phyloP scores from a whole-genome alignment of 2,329 filamentous ascomycete species.

The Tetracladium maxilliforme region DNA sequence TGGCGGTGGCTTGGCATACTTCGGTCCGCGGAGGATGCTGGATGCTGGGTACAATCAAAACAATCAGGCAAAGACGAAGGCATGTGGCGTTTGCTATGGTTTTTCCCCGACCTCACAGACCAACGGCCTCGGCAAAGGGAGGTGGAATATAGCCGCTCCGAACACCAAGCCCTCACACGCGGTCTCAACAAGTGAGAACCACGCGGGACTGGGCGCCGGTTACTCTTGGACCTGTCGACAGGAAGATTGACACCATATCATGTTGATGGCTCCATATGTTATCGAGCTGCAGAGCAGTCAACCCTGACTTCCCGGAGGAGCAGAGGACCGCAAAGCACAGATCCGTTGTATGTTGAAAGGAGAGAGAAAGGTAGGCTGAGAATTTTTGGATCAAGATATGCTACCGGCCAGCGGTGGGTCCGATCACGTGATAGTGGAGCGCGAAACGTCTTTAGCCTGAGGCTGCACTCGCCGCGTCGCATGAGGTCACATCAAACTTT shows the following conservation, averaged over 20 bases:
- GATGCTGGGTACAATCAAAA: too few species aligned
- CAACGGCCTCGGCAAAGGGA: slow-evolving; percentile 84
- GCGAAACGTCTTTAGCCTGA: too few species aligned
- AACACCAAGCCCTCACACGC: slow-evolving; percentile 44
- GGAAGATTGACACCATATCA: slow-evolving; percentile 68
- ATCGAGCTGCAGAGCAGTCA: slow-evolving; percentile 79
- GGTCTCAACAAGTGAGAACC: too few species aligned
- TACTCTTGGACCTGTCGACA: slow-evolving; percentile 91
- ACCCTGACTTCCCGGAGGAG: slow-evolving; percentile 63
- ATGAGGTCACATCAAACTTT: too few species aligned
- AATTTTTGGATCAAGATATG: too few species aligned
- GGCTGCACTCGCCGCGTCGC: too few species aligned
- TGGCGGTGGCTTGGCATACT: neutral
- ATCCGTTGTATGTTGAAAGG: slow-evolving; percentile 44
- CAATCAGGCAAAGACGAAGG: slow-evolving; percentile 13
- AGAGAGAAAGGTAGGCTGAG: slow-evolving; percentile 18
- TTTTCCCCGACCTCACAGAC: slow-evolving; percentile 79
- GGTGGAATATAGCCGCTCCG: slow-evolving; percentile 73
- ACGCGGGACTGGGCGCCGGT: slow-evolving; percentile 44
- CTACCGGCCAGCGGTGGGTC: too few species aligned
- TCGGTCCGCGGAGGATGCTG: neutral
- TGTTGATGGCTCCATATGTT: slow-evolving; percentile 62
- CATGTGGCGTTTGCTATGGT: slow-evolving; percentile 67
- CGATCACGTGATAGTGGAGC: neutral
- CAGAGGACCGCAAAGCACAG: slow-evolving; percentile 74